phyloP scores from a whole-genome alignment of 148 eudicot genomes.

The Fallopia convolvulus region DNA sequence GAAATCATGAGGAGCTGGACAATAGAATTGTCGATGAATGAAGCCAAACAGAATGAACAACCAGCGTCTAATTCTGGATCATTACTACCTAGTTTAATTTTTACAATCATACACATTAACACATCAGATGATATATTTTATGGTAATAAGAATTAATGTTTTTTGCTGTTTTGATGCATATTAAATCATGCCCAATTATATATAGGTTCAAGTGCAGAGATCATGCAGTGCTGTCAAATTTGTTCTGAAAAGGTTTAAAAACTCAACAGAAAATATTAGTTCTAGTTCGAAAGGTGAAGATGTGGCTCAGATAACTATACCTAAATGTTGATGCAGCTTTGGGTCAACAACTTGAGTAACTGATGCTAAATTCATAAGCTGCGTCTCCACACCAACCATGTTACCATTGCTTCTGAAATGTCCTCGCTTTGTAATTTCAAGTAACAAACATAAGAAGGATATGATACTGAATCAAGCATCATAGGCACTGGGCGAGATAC shows the following conservation, averaged over 20 bases:
- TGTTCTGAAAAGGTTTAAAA: no score
- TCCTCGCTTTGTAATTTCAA: slow-evolving; percentile 65
- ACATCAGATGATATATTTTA: not conserved
- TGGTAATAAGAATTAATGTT: no score
- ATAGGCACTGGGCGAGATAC: not conserved
- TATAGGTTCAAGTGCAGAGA: no score
- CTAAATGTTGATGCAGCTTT: slow-evolving; percentile 96
- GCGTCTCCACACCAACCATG: slow-evolving; percentile 90
- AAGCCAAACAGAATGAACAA: not conserved
- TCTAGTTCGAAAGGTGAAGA: no score
- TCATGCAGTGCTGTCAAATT: not conserved
- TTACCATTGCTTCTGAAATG: slow-evolving; percentile 89
- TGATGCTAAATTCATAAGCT: slow-evolving; percentile 74
- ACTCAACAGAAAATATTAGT: no score
- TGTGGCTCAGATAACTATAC: slow-evolving; percentile 21
- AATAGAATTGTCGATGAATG: not conserved
- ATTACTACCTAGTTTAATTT: not conserved
- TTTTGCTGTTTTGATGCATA: no score
- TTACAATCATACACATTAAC: not conserved
- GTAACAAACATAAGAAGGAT: slow-evolving; percentile 27
- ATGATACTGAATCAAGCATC: not conserved
- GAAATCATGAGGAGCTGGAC: no score
- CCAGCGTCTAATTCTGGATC: not conserved
- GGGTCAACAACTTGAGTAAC: slow-evolving; percentile 90
- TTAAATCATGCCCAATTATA: no score